phyloP scores from a whole-genome alignment of 2,329 filamentous ascomycete genomes.

The Samsoniella hepiali region DNA sequence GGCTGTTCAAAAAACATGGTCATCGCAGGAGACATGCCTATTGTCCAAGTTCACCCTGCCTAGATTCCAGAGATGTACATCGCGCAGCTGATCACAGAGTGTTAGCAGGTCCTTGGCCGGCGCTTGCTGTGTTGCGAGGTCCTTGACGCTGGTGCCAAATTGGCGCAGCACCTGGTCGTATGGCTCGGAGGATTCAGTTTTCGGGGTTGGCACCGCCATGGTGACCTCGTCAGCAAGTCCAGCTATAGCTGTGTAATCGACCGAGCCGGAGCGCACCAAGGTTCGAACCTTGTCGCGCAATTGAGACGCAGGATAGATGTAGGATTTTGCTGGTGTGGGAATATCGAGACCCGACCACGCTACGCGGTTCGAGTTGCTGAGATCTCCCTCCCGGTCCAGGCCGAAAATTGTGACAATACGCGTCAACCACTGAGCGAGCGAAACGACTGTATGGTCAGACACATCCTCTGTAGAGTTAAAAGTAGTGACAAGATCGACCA shows the following conservation, averaged over 20 bases:
- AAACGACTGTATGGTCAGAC: neutral
- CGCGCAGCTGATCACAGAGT: conserved; percentile 47
- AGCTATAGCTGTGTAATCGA: neutral
- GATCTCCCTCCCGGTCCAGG: neutral
- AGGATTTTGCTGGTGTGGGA: neutral
- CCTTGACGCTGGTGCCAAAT: neutral
- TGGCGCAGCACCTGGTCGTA: neutral
- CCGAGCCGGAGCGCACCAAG: neutral
- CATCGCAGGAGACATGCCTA: no score
- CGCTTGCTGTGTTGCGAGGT: neutral
- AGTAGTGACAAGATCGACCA: neutral
- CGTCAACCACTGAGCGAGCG: neutral
- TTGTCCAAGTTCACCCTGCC: conserved; percentile 37
- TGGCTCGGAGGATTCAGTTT: neutral
- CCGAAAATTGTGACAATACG: neutral
- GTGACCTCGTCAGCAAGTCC: neutral
- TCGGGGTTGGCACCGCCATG: no score
- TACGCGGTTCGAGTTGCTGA: neutral
- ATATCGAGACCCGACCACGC: neutral
- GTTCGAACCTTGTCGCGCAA: neutral
- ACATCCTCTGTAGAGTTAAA: conserved; percentile 2
- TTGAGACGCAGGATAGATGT: neutral
- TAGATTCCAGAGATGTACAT: conserved; percentile 68
- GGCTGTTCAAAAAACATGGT: no score
- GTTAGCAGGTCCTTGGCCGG: neutral